phyloP scores from a whole-genome alignment of 352 stramenopile genomes.

The Paralagenidium karlingii region DNA sequence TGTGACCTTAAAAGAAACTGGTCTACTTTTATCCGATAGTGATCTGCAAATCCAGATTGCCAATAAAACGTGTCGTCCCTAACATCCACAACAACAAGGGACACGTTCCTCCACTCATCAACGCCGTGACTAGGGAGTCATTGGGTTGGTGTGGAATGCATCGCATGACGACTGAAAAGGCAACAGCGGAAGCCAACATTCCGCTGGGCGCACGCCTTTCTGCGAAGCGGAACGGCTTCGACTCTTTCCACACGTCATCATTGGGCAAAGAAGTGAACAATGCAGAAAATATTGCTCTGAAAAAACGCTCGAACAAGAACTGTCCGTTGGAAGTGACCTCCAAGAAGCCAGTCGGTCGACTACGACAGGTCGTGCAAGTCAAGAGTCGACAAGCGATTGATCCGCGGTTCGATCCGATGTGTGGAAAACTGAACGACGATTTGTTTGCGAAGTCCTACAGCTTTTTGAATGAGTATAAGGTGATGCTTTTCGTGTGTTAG shows the following conservation, averaged over 20 bases:
- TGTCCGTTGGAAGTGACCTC: slow-evolving; percentile 75
- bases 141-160: too few species aligned
- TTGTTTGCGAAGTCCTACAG: slow-evolving; percentile 81
- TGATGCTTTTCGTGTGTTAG: slow-evolving; percentile 1
- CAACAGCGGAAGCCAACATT: too few species aligned
- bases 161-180: too few species aligned
- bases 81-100: too few species aligned
- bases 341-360: slow-evolving; percentile 67
- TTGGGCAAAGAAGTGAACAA: slow-evolving; percentile 2
- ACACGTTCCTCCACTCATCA: too few species aligned
- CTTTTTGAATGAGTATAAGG: slow-evolving; percentile 85
- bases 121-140: too few species aligned
- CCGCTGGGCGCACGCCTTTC: slow-evolving; percentile 66
- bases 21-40: too few species aligned
- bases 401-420: slow-evolving; percentile 78
- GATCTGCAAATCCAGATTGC: too few species aligned
- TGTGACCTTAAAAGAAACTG: too few species aligned
- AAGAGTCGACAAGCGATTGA: slow-evolving; percentile 63
- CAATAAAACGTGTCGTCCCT: too few species aligned
- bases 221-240: slow-evolving; percentile 70
- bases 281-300: slow-evolving; percentile 5
- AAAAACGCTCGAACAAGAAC: slow-evolving; percentile 68
- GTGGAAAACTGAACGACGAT: slow-evolving; percentile 80
- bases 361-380: slow-evolving; percentile 72
- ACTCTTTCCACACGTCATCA: slow-evolving; percentile 6